Conservation (phyloP, 441 rosid genomes). For the Gossypium armourianum region DNA sequence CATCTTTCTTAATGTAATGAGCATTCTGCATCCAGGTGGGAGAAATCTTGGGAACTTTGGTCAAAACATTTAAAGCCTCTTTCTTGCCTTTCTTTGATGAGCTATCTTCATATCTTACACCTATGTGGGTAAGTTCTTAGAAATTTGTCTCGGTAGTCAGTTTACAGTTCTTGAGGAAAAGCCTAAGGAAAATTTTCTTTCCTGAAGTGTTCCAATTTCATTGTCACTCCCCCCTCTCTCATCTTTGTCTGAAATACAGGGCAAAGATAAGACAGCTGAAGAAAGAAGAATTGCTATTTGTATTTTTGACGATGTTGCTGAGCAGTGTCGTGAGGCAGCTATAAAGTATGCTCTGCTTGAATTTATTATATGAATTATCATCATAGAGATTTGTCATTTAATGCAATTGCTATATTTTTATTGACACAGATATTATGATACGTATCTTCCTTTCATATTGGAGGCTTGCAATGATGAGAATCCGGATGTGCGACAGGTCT, state of each 20-base stretch:
- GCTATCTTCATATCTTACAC: slow-evolving; percentile 81
- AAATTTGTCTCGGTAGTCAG: not conserved
- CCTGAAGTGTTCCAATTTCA: not conserved
- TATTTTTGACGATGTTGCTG: slow-evolving; percentile 97
- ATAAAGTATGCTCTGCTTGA: slow-evolving; percentile 51
- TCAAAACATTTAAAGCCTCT: slow-evolving; percentile 79
- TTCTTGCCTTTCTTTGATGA: slow-evolving; percentile 92
- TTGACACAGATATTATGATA: slow-evolving; percentile 72
- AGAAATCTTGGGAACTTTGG: slow-evolving; percentile 92
- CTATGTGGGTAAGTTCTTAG: slow-evolving; percentile 89
- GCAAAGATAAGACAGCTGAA: slow-evolving; percentile 93
- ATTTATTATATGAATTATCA: slow-evolving; percentile 8
- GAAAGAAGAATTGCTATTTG: slow-evolving; percentile 99
- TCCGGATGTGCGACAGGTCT: slow-evolving; percentile 91
- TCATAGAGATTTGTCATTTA: slow-evolving; percentile 11
- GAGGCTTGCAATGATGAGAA: slow-evolving; percentile 94
- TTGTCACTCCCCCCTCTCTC: not conserved
- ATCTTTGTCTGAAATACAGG: slow-evolving; percentile 30
- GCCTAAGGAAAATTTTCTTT: not conserved
- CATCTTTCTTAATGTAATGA: slow-evolving; percentile 5
- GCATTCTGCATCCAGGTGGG: slow-evolving; percentile 55
- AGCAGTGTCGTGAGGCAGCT: slow-evolving; percentile 89
- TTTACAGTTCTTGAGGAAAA: not conserved
- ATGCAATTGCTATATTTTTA: slow-evolving; percentile 16
- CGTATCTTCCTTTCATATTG: slow-evolving; percentile 83